phyloP scores from a whole-genome alignment of 371 early-diverging fungal genomes.

The Apophysomyces sp. region DNA sequence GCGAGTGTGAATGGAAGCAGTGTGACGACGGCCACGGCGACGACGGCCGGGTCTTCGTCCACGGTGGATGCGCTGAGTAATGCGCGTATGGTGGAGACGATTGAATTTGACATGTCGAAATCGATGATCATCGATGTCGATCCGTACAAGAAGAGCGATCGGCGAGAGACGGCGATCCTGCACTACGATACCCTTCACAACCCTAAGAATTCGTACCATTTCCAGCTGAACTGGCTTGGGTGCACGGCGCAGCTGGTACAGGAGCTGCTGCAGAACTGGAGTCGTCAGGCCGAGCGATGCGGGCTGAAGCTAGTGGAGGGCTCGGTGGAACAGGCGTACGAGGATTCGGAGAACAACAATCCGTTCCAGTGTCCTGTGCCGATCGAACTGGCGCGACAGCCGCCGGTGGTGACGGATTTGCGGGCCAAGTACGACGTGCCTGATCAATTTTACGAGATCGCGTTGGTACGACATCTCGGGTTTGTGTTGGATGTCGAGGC shows the following conservation, averaged over 20 bases:
- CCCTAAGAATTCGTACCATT: conserved; percentile 85
- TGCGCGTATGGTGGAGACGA: neutral
- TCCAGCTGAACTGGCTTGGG: conserved; percentile 94
- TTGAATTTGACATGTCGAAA: conserved; percentile 52
- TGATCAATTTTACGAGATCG: conserved; percentile 75
- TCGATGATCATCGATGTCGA: conserved; percentile 80
- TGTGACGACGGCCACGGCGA: neutral
- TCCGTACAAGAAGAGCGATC: conserved; percentile 66
- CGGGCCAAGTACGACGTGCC: conserved; percentile 61
- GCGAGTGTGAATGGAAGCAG: neutral
- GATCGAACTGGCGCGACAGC: conserved; percentile 64
- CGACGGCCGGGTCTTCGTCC: conserved; percentile 15
- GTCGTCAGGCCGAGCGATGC: conserved; percentile 82
- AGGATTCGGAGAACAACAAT: conserved; percentile 70
- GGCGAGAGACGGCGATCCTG: conserved; percentile 83
- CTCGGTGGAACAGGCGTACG: conserved; percentile 79
- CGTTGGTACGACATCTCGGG: conserved; percentile 76
- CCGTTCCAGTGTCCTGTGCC: conserved; percentile 87
- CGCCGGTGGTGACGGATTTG: conserved; percentile 58
- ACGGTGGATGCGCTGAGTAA: neutral
- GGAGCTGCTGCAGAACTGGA: conserved; percentile 85
- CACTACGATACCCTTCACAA: conserved; percentile 93
- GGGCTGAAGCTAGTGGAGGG: conserved; percentile 92
- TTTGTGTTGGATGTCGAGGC: conserved; percentile 96
- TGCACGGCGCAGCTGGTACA: conserved; percentile 92